phyloP scores from a whole-genome alignment of 148 eudicot species.

The Nyssa sinensis region DNA sequence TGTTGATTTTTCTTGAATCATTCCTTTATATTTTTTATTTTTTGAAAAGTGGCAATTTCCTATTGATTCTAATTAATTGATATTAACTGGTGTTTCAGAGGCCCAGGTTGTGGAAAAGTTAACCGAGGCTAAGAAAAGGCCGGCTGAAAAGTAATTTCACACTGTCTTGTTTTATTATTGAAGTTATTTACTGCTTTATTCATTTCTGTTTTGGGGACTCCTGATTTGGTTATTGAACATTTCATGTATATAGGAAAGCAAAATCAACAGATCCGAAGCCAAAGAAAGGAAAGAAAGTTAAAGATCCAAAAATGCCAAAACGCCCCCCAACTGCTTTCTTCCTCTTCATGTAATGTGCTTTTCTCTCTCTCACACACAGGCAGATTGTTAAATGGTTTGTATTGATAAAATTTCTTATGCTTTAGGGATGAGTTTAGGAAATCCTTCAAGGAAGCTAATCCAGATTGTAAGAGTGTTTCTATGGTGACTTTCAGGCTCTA shows the following conservation, averaged over 20 bases:
- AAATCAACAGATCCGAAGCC: constrained; percentile 40
- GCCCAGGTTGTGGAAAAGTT: constrained; percentile 49
- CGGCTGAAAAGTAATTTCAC: constrained; percentile 41
- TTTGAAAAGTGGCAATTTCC: not conserved
- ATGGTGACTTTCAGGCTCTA: constrained; percentile 27
- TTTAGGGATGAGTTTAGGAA: constrained; percentile 83
- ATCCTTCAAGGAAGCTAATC: constrained; percentile 68
- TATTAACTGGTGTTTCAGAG: constrained; percentile 38
- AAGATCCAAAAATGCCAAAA: constrained; percentile 63
- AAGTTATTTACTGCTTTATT: not conserved
- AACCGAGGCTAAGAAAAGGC: constrained; percentile 45
- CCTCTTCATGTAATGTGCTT: constrained; percentile 56
- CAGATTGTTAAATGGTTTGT: not conserved
- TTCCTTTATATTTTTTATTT: not conserved
- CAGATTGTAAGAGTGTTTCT: constrained; percentile 63
- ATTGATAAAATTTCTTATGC: not conserved
- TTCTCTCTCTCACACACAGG: not conserved
- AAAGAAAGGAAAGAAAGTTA: constrained; percentile 55
- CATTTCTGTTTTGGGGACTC: not conserved
- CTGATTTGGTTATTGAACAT: not conserved
- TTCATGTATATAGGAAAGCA: constrained; percentile 30
- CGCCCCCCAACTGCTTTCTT: constrained; percentile 82
- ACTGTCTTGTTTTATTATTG: not conserved
- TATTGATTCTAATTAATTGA: not conserved
- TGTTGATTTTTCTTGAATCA: no score